phyloP scores from a whole-genome alignment of 352 stramenopile genomes.

The Phytophthora agathidicida region DNA sequence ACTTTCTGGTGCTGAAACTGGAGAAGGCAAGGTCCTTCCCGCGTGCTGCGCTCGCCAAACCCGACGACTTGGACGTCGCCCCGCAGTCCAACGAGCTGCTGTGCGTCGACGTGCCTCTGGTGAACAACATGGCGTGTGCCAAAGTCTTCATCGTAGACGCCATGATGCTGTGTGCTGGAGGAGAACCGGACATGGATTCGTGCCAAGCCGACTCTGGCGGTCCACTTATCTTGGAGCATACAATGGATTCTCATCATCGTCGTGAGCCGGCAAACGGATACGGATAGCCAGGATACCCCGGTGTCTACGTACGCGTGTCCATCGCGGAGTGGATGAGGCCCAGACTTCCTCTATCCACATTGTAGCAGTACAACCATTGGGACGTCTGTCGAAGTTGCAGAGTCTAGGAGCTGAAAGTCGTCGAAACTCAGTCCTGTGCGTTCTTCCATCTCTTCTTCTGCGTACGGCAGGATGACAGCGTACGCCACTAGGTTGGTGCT shows the following conservation, averaged over 20 bases:
- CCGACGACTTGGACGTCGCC: constrained; percentile 14
- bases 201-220: constrained; percentile 5
- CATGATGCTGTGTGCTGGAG: constrained; percentile 10
- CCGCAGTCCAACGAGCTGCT: constrained; percentile 10
- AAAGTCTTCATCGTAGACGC: neutral
- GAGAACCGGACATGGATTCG: neutral
- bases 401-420: constrained; percentile 30
- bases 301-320: constrained; percentile 4
- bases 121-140: constrained; percentile 5
- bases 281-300: constrained; percentile 3
- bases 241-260: neutral
- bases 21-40: neutral
- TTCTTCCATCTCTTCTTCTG: constrained; percentile 30
- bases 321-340: no score
- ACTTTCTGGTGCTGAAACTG: no score
- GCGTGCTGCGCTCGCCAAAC: constrained; percentile 6
- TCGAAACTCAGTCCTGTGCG: constrained; percentile 21
- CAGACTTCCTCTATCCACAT: constrained; percentile 9
- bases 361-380: constrained; percentile 17
- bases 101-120: constrained; percentile 3
- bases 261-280: constrained; percentile 8
- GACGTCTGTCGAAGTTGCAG: constrained; percentile 21
- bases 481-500: neutral
- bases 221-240: constrained; percentile 8
- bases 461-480: constrained; percentile 37